Base-by-base conservation (phyloP, 192 early-diverging fungal genomes). In the Irineochytrium annulatum region DNA sequence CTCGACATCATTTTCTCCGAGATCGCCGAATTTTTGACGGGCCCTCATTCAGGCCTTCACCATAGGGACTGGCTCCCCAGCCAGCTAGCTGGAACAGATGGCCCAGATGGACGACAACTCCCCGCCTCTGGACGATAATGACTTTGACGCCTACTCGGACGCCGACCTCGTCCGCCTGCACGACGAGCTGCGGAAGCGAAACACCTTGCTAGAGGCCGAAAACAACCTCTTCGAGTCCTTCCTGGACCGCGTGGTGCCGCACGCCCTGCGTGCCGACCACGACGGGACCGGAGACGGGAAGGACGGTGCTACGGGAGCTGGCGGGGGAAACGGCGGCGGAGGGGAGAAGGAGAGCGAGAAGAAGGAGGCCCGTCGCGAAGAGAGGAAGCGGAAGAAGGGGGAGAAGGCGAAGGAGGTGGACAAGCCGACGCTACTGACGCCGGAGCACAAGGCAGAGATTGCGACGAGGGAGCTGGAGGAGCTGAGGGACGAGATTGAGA, bases 361-460 rank as follows among this genome's bases (percentile, higher is more conserved):
- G 31, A 49, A 20, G 20, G 54, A 13, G 16, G 32, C 59, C n/a
- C 22, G 43, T 27, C 22, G 57, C 33, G 56, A 69, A 46, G 61
- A 67, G 56, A 19, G 24, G 41, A 77, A 70, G 65, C 80, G 78
- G 57, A 80, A 80, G 63, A 82, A 82, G 61, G 71, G 67, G 22
- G 73, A 78, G 45, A 77, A 75, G 65, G 31, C 57, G 3, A 76
- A 77, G 46, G 76, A 72, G 52, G 54, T 45, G 17, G 70, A 81
- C 27, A 69, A 73, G 43, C 73, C 66, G 5, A 63, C 81, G 17
- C 54, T 71, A 5, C 48, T 84, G 11, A 84, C 81, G 17, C 61
- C 72, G 0, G 82, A 84, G 54, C 82, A 84, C 45, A 84, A 84
- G 48, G 49, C 72, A 13, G 82, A 84, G 55, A 84, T 84, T 59